Percentiles rank a stretch among this genome's conserved stretches.
These are phyloP conservation scores for Kondoa malvinella DNA, from an alignment of 768 basidiomycete species.

Conservation along the genomic window DNA sequence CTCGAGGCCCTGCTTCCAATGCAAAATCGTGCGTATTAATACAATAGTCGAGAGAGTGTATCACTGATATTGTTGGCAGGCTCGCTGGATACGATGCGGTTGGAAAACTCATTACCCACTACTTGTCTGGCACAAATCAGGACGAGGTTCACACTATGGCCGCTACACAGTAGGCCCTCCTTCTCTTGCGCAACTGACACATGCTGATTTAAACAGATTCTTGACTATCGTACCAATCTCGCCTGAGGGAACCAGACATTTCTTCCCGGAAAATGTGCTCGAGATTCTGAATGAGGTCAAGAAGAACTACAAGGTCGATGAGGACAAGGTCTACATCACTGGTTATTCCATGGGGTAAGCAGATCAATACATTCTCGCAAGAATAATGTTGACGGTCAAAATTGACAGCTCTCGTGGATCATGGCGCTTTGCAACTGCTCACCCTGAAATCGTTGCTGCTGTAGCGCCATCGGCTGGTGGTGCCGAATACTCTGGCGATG, in stretches of 20 bases:
- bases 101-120: neutral
- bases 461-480: slow-evolving; percentile 13
- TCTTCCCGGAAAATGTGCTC: slow-evolving; percentile 12
- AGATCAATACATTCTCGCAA: slow-evolving; percentile 1
- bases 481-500: slow-evolving; percentile 14
- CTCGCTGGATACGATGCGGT: neutral
- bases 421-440: slow-evolving; percentile 10
- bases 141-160: slow-evolving; percentile 16
- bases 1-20: neutral
- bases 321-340: slow-evolving; percentile 5
- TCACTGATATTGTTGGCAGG: too few species aligned
- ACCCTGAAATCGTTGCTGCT: slow-evolving; percentile 13
- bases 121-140: neutral
- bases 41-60: too few species aligned
- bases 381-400: too few species aligned
- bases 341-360: slow-evolving; percentile 17
- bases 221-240: slow-evolving; percentile 17
- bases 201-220: slow-evolving; percentile 9
- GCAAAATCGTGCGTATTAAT: neutral
- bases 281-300: slow-evolving; percentile 11
- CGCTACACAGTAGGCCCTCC: slow-evolving; percentile 6
- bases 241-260: slow-evolving; percentile 15
- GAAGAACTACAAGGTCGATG: slow-evolving; percentile 14
- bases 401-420: slow-evolving; percentile 3
- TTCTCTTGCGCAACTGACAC: too few species aligned